These are phyloP conservation scores for Volutella citrinella DNA, from an alignment of 2,329 filamentous ascomycete genomes.

Conservation along the genomic window DNA sequence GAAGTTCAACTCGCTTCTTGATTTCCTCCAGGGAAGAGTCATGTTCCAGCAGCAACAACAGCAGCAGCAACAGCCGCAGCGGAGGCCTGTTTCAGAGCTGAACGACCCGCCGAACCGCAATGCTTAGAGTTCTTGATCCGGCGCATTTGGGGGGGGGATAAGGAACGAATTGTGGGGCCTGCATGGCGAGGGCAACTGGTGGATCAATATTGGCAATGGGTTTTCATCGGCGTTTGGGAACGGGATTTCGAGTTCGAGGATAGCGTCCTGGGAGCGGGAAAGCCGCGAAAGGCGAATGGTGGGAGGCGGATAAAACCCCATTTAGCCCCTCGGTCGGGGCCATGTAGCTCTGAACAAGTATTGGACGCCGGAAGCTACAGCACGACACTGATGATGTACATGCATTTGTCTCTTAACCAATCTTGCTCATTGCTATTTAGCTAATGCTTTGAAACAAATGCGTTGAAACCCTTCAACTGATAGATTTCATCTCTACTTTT, in stretches of 20 bases:
- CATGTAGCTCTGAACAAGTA: not conserved
- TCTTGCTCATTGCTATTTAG: not conserved
- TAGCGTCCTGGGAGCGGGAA: no score
- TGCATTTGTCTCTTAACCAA: not conserved
- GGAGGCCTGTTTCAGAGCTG: no score
- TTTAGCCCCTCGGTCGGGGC: not conserved
- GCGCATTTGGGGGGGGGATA: conserved; percentile 2
- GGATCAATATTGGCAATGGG: not conserved
- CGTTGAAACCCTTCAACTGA: no score
- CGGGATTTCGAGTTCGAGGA: no score
- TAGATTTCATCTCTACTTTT: no score
- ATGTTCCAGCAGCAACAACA: conserved; percentile 59
- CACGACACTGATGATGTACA: not conserved
- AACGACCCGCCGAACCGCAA: conserved; percentile 9
- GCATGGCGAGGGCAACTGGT: not conserved
- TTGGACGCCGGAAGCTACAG: not conserved
- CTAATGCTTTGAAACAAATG: not conserved
- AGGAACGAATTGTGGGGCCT: not conserved
- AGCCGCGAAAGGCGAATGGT: no score
- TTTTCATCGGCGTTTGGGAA: no score
- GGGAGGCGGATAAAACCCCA: not conserved
- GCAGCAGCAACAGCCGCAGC: conserved; percentile 26
- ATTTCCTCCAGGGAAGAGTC: conserved; percentile 65
- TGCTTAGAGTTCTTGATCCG: conserved; percentile 14
- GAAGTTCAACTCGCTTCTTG: conserved; percentile 68